These are phyloP conservation scores for Penicillium sp. DNA, from an alignment of 2,329 filamentous ascomycete genomes.

Conservation along the genomic window DNA sequence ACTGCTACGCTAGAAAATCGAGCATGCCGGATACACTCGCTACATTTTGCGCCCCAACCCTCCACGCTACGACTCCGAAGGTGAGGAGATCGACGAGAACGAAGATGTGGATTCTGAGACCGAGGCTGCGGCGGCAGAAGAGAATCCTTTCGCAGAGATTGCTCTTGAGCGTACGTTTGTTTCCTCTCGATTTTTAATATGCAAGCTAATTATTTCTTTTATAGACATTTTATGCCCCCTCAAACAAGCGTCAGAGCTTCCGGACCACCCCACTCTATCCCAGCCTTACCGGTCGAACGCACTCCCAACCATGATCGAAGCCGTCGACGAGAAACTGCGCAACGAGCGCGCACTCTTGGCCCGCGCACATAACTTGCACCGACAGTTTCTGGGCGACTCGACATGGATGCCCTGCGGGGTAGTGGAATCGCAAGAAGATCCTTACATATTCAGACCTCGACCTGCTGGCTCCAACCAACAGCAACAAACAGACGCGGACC, in stretches of 20 bases:
- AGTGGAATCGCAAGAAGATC: conserved; percentile 50
- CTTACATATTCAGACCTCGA: conserved; percentile 43
- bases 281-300: conserved; percentile 57
- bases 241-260: conserved; percentile 58
- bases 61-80: conserved; percentile 59
- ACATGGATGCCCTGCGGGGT: conserved; percentile 55
- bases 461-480: conserved; percentile 16
- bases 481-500: background rate
- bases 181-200: background rate
- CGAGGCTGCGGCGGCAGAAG: conserved; percentile 55
- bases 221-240: conserved; percentile 58
- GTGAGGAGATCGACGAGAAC: conserved; percentile 54
- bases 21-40: conserved; percentile 60
- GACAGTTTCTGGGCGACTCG: conserved; percentile 57
- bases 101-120: conserved; percentile 56
- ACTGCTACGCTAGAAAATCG: conserved; percentile 46
- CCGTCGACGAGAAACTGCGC: conserved; percentile 55
- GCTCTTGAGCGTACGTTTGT: conserved; percentile 50
- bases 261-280: conserved; percentile 56
- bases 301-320: conserved; percentile 54
- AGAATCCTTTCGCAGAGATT: conserved; percentile 59
- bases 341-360: conserved; percentile 55
- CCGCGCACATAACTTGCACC: conserved; percentile 56
- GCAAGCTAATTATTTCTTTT: background rate
- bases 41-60: conserved; percentile 59